Evolutionary conservation across 805 yeast species (phyloP).

Genomic region (Barnettozyma siamensis): DNA sequence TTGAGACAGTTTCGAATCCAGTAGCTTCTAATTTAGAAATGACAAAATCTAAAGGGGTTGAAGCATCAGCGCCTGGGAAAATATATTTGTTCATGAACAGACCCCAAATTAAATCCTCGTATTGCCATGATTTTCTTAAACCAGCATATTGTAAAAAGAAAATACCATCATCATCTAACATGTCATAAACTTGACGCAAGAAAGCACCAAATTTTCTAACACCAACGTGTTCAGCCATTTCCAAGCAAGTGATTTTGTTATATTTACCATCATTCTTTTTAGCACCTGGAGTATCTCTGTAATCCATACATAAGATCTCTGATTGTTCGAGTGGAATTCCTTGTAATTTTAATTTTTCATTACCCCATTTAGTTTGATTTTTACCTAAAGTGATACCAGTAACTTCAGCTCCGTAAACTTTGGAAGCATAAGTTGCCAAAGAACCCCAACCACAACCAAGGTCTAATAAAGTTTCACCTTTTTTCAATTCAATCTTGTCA

Average conservation of each 20-base stretch:
- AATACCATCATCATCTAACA: slow-evolving; percentile 88
- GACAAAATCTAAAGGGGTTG: slow-evolving; percentile 86
- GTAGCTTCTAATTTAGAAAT: slow-evolving; percentile 69
- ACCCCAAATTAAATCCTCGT: slow-evolving; percentile 92
- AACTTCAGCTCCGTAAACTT: slow-evolving; percentile 75
- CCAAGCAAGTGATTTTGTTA: slow-evolving; percentile 84
- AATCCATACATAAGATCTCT: slow-evolving; percentile 73
- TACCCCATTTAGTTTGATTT: slow-evolving; percentile 91
- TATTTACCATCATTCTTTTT: slow-evolving; percentile 42
- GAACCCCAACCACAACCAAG: slow-evolving; percentile 98
- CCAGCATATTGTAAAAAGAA: slow-evolving; percentile 89
- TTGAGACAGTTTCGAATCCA: slow-evolving; percentile 78
- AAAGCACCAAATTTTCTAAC: slow-evolving; percentile 74
- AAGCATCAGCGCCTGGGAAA: slow-evolving; percentile 97
- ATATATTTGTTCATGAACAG: slow-evolving; percentile 92
- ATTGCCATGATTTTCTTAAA: slow-evolving; percentile 87
- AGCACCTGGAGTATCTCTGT: slow-evolving; percentile 83
- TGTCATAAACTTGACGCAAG: slow-evolving; percentile 73
- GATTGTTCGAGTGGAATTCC: slow-evolving; percentile 68
- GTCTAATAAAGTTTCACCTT: slow-evolving; percentile 74
- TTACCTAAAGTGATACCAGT: slow-evolving; percentile 88
- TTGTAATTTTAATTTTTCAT: slow-evolving; percentile 57
- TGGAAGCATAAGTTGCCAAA: slow-evolving; percentile 76
- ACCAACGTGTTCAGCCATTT: slow-evolving; percentile 97
- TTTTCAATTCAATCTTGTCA: slow-evolving; percentile 69